Conservation (phyloP, 2,329 filamentous ascomycete species). For the Zymoseptoria ardabiliae region DNA sequence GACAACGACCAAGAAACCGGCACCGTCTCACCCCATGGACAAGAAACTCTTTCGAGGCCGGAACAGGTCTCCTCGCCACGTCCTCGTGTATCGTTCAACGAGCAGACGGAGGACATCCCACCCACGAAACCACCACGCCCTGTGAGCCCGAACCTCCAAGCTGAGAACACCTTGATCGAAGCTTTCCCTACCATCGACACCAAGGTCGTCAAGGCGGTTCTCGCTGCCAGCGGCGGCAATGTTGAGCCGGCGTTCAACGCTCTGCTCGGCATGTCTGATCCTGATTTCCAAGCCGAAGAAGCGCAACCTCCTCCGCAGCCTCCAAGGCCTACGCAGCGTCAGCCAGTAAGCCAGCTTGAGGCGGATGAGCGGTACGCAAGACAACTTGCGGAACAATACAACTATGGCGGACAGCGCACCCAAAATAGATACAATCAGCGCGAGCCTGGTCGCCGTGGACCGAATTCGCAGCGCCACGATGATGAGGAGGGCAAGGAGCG, state of each 20-base stretch:
- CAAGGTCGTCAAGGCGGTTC: conserved; percentile 75
- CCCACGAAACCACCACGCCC: conserved; percentile 84
- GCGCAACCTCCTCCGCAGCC: conserved; percentile 71
- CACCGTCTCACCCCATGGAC: conserved; percentile 32
- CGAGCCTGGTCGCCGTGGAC: conserved; percentile 29
- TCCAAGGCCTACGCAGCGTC: conserved; percentile 60
- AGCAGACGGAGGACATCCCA: conserved; percentile 44
- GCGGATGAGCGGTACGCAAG: conserved; percentile 87
- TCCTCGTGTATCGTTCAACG: conserved; percentile 41
- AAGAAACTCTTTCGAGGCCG: conserved; percentile 34
- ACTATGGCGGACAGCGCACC: conserved; percentile 27
- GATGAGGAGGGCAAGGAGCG: conserved; percentile 62
- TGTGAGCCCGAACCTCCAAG: conserved; percentile 72
- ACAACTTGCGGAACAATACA: conserved; percentile 86
- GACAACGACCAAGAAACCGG: conserved; percentile 63
- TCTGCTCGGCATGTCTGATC: conserved; percentile 60
- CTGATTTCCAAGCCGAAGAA: conserved; percentile 43
- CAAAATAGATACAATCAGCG: conserved; percentile 28
- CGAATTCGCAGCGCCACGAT: conserved; percentile 43
- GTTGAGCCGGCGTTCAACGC: conserved; percentile 95
- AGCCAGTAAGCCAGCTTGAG: conserved; percentile 71
- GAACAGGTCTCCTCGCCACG: conserved; percentile 36
- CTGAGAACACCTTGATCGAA: conserved; percentile 81
- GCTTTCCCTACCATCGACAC: conserved; percentile 82
- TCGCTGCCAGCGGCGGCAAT: conserved; percentile 76